Percentiles rank a stretch among this genome's conserved stretches.
phyloP scores from a whole-genome alignment of 1,139 yeast genomes.

The Yamadazyma diospyri region DNA sequence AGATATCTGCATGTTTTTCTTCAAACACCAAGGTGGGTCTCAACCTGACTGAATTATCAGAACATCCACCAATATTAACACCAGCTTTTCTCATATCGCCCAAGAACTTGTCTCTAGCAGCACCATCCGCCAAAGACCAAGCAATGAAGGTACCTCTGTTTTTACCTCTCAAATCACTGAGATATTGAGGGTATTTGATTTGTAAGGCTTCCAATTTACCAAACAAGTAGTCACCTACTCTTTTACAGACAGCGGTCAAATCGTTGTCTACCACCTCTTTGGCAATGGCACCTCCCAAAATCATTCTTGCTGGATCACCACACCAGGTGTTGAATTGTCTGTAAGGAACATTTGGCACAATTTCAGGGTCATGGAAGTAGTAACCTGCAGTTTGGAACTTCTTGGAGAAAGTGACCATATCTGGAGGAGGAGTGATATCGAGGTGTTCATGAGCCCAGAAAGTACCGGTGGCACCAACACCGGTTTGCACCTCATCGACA shows the following conservation, averaged over 20 bases:
- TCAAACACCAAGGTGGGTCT: conserved; percentile 71
- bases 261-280: conserved; percentile 52
- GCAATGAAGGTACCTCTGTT: conserved; percentile 70
- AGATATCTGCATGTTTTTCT: conserved; percentile 61
- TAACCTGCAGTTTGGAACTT: conserved; percentile 80
- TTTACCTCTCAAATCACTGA: conserved; percentile 62
- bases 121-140: conserved; percentile 55
- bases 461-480: conserved; percentile 70
- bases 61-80: conserved; percentile 72
- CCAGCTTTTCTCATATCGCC: conserved; percentile 51
- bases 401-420: conserved; percentile 72
- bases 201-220: conserved; percentile 41
- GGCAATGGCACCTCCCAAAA: conserved; percentile 61
- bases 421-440: conserved; percentile 61
- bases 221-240: conserved; percentile 61
- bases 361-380: conserved; percentile 61
- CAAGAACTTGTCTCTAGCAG: conserved; percentile 50
- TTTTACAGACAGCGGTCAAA: conserved; percentile 47
- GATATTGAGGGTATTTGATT: conserved; percentile 39
- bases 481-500: conserved; percentile 74
- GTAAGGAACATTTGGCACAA: conserved; percentile 61
- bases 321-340: conserved; percentile 86
- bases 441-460: conserved; percentile 76
- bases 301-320: conserved; percentile 72
- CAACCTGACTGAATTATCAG: conserved; percentile 60